Conservation (phyloP, 495 filamentous ascomycete genomes). For the Emericellopsis terricola region DNA sequence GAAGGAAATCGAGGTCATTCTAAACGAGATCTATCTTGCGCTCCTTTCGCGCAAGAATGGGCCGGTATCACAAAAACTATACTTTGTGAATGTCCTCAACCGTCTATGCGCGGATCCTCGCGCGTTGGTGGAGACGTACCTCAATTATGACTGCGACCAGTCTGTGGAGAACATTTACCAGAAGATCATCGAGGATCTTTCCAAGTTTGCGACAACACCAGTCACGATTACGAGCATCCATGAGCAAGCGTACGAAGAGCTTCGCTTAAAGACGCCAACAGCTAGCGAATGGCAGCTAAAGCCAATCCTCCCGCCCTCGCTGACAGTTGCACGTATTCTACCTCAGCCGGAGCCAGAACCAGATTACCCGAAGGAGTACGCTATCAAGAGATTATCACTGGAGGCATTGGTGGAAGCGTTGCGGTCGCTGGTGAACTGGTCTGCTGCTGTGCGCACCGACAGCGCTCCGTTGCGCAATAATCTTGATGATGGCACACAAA, state of each 20-base stretch:
- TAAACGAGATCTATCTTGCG: constrained; percentile 94
- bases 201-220: constrained; percentile 59
- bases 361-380: constrained; percentile 67
- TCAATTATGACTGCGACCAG: constrained; percentile 96
- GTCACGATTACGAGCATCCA: constrained; percentile 55
- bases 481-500: constrained; percentile 24
- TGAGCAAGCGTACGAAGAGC: constrained; percentile 72
- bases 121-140: constrained; percentile 85
- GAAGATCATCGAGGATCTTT: constrained; percentile 81
- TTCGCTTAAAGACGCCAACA: constrained; percentile 39
- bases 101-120: constrained; percentile 69
- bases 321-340: constrained; percentile 61
- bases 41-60: constrained; percentile 79
- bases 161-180: constrained; percentile 96
- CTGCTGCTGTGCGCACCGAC: constrained; percentile 12
- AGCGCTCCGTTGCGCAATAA: constrained; percentile 50
- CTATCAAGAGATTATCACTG: constrained; percentile 71
- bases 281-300: constrained; percentile 62
- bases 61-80: constrained; percentile 76
- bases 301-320: constrained; percentile 66
- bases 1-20: constrained; percentile 95
- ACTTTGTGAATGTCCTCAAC: constrained; percentile 73
- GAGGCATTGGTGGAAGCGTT: constrained; percentile 78
- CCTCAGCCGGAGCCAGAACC: constrained; percentile 38
- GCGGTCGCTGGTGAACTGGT: constrained; percentile 85